Percentiles rank a stretch among this genome's conserved stretches.
Conservation (phyloP, 371 early-diverging fungal genomes). For the Apophysomyces ossiformis region DNA sequence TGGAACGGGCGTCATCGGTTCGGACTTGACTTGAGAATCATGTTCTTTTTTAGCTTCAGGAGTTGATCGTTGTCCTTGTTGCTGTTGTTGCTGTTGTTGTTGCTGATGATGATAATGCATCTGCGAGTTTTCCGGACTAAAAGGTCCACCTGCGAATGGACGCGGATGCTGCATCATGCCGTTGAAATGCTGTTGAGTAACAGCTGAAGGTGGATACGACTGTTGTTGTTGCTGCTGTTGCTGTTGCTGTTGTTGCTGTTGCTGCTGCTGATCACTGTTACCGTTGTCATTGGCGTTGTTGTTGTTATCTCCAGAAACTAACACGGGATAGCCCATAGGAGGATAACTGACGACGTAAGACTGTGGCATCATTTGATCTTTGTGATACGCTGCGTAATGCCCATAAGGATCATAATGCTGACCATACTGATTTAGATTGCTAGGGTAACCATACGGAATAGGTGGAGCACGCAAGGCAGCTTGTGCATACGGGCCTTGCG, state of each 20-base stretch:
- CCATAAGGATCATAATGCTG: constrained; percentile 39
- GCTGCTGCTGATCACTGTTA: constrained; percentile 16
- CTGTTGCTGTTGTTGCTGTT: constrained; percentile 12
- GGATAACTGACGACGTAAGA: constrained; percentile 35
- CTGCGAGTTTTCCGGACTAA: constrained; percentile 3
- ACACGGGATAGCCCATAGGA: constrained; percentile 31
- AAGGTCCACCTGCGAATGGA: constrained; percentile 4
- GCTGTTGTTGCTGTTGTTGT: constrained; percentile 16
- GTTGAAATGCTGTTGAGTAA: constrained; percentile 9
- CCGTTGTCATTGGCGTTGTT: constrained; percentile 19
- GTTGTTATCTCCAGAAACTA: constrained; percentile 24
- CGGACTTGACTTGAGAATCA: constrained; percentile 21
- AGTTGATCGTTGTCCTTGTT: background rate
- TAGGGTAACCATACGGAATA: constrained; percentile 29
- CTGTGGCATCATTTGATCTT: constrained; percentile 26
- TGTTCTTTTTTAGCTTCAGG: constrained; percentile 14
- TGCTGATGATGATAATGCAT: constrained; percentile 6
- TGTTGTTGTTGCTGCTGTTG: background rate
- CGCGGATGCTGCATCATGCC: constrained; percentile 14
- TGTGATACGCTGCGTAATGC: constrained; percentile 26
- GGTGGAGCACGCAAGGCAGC: constrained; percentile 14
- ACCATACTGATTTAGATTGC: constrained; percentile 31
- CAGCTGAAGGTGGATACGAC: background rate
- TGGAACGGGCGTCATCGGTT: constrained; percentile 42
- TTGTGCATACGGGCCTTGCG: background rate